Percentiles rank a stretch among this genome's conserved stretches.
These are phyloP conservation scores for Lathyrus oleraceus DNA, from an alignment of 306 rosid species.

Conservation along the genomic window DNA sequence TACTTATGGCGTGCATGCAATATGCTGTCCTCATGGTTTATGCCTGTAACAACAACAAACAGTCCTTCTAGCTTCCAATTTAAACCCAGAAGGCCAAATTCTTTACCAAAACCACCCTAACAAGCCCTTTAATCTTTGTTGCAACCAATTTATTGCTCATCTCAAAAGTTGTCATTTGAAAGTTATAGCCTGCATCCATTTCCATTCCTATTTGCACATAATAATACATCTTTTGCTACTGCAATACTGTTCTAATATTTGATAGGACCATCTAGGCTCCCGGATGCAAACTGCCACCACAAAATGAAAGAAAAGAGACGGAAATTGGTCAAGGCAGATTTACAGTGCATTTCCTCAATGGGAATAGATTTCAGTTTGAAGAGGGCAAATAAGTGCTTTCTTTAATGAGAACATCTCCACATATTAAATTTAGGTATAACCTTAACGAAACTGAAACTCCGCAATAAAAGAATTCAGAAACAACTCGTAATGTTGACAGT, in stretches of 20 bases:
- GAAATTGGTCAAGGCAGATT: constrained; percentile 3
- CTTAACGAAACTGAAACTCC: constrained; percentile 22
- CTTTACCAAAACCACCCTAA: constrained; percentile 6
- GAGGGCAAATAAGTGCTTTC: constrained; percentile 5
- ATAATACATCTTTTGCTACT: constrained; percentile 7
- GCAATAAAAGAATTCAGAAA: constrained; percentile 13
- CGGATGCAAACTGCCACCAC: constrained; percentile 87
- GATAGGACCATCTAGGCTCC: constrained; percentile 93
- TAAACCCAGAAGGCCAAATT: constrained; percentile 27
- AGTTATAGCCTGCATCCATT: constrained; percentile 34
- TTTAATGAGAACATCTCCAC: neutral
- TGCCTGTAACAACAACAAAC: constrained; percentile 2
- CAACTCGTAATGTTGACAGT: neutral
- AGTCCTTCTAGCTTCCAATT: constrained; percentile 12
- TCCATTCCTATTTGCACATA: constrained; percentile 25
- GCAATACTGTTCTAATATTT: constrained; percentile 55
- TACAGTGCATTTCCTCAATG: neutral
- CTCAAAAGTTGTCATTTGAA: constrained; percentile 1
- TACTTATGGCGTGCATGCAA: constrained; percentile 5
- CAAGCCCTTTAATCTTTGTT: constrained; percentile 8
- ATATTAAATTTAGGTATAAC: constrained; percentile 10
- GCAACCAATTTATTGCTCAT: constrained; percentile 35
- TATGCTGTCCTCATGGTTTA: constrained; percentile 5
- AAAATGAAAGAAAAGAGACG: neutral
- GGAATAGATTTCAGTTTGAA: neutral